Percentiles rank a stretch among this genome's conserved stretches.
phyloP scores from a whole-genome alignment of 257 asterid genomes.

The Solanum medicagineum region DNA sequence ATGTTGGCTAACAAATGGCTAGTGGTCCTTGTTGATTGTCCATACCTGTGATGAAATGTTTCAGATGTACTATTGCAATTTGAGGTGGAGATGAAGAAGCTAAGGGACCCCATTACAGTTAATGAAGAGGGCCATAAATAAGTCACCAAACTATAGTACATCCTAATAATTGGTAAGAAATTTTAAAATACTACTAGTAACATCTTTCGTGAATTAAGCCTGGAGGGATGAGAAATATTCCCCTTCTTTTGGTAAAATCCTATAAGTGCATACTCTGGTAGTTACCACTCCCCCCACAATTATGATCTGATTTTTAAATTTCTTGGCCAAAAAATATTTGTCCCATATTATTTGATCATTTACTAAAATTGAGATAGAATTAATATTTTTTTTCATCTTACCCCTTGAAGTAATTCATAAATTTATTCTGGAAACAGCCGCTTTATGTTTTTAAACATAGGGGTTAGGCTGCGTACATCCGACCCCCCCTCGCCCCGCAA shows the following conservation, averaged over 20 bases:
- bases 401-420: no score
- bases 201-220: background rate
- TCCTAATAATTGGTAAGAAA: background rate
- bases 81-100: background rate
- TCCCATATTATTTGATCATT: no score
- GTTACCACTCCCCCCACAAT: background rate
- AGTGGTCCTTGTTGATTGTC: background rate
- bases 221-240: background rate
- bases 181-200: background rate
- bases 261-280: background rate
- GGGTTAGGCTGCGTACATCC: no score
- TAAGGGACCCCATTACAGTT: background rate
- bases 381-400: no score
- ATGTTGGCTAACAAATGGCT: background rate
- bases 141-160: background rate
- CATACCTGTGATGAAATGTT: background rate
- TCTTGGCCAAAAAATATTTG: no score
- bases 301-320: no score
- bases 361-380: no score
- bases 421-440: no score
- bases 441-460: no score
- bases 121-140: background rate
- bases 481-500: no score
- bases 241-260: background rate
- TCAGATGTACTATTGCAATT: background rate